Evolutionary conservation across 208 protist genomes (phyloP).

Genomic region (Leptomonas pyrrhocoris): DNA sequence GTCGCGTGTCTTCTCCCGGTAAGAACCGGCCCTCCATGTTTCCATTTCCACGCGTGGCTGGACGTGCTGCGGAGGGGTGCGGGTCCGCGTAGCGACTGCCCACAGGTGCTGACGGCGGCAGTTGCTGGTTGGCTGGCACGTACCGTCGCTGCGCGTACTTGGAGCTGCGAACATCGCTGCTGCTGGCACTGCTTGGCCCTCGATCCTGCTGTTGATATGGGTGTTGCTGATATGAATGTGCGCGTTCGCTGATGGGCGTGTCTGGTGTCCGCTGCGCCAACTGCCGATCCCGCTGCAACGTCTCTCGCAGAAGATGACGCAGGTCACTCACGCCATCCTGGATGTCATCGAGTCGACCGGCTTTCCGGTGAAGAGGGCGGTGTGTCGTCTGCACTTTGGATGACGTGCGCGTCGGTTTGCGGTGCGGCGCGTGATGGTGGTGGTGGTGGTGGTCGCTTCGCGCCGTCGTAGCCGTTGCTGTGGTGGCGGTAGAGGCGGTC

Average conservation of each 20-base stretch:
- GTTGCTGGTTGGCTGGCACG: neutral
- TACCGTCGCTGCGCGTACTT: constrained; percentile 11
- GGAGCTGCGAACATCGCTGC: constrained; percentile 6
- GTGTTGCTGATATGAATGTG: neutral
- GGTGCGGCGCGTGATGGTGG: neutral
- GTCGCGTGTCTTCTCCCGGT: constrained; percentile 4
- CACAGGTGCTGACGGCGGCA: neutral
- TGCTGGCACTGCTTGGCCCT: neutral
- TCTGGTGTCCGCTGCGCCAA: neutral
- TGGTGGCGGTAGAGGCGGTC: too few relatives aligned
- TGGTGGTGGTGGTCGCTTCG: neutral
- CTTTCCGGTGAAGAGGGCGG: neutral
- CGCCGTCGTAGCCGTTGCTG: neutral
- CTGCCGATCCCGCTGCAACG: constrained; percentile 1
- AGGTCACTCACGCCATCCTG: constrained; percentile 12
- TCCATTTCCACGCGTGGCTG: too few relatives aligned
- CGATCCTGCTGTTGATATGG: neutral
- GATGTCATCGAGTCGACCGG: neutral
- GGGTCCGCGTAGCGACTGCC: neutral
- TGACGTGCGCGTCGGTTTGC: neutral
- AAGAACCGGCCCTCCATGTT: neutral
- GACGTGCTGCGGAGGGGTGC: neutral
- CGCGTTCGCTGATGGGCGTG: neutral
- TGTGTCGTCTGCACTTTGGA: neutral
- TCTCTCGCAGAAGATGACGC: constrained; percentile 3